Base-by-base conservation (phyloP, 306 rosid species). In the Clitoria ternatea region DNA sequence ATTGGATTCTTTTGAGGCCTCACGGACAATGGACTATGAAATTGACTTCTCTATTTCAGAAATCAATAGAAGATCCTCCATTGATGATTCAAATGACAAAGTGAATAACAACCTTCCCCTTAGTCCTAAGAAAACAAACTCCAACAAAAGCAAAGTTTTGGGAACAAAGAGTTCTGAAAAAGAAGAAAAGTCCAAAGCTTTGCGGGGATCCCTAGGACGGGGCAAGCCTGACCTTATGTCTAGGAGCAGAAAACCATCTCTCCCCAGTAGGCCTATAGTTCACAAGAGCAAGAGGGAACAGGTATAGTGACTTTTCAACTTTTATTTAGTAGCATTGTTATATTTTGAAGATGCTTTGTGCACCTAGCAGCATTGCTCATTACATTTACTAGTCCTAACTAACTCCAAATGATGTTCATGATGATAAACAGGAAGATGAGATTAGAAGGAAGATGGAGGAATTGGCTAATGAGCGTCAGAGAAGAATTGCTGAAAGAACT, bases 401-500 rank as follows among this genome's bases (percentile, higher is more conserved):
- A 54, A 45, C 43, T 47, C 35, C 32, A 22, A 66, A 63, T 80
- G 66, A 19, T 12, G 32, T 37, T 2, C 12, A 36, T 66, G 66
- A 11, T 69, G 65, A 62, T 72, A 48, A 42, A 80, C 72, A 85
- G 90, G 92, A 87, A 83, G 89, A 87, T 61, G 92, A 87, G 79
- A 76, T 56, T 2, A 61, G 92, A 72, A 83, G 76, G 77, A 83
- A 64, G 80, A 78, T 78, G 89, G 92, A 87, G 62, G 90, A 85
- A 69, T 14, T 75, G 77, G 4, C 6, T 40, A 63, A 13, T 2
- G 86, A 87, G 76, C 87, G 87, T 40, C 88, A 83, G 77, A 83
- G 83, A 65, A 83, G 92, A 85, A 87, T 87, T 2, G 83, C 88
- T 2, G 92, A 85, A 78, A 85, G 87, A 85, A 82, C 86, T 52